Percentiles rank a stretch among this genome's conserved stretches.
These are phyloP conservation scores for Canna indica DNA, from an alignment of 176 grass and related monocot species.

Conservation along the genomic window DNA sequence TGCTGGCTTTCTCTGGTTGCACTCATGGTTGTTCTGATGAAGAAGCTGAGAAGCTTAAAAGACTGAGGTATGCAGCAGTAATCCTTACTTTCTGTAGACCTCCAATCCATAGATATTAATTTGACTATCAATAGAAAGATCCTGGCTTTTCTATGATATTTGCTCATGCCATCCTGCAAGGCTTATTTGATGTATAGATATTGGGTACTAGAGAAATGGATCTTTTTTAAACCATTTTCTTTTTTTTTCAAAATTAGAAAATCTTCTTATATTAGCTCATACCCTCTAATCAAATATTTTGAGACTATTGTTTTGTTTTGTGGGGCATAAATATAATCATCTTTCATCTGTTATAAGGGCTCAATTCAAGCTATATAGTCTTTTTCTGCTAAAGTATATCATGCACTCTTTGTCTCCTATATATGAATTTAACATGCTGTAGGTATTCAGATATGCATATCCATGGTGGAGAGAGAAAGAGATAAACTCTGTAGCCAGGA, in stretches of 20 bases:
- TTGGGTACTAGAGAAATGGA: neutral
- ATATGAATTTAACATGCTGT: slow-evolving; percentile 13
- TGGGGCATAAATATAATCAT: neutral
- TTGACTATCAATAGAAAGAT: neutral
- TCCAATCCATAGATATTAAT: neutral
- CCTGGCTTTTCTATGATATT: neutral
- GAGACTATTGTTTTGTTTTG: neutral
- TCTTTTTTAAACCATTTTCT: neutral
- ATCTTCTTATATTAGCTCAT: neutral
- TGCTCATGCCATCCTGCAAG: neutral
- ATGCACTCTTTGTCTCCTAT: neutral
- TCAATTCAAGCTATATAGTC: neutral
- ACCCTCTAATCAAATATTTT: neutral
- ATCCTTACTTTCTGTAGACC: neutral
- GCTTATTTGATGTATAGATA: neutral
- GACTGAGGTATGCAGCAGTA: slow-evolving; percentile 52
- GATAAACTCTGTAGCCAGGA: slow-evolving; percentile 71
- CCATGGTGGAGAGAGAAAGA: slow-evolving; percentile 99
- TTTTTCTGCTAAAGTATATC: neutral
- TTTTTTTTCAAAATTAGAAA: neutral
- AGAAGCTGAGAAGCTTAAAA: slow-evolving; percentile 88
- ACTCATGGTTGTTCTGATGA: slow-evolving; percentile 62
- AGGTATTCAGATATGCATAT: slow-evolving; percentile 68
- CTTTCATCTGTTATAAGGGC: neutral
- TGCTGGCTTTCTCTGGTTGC: slow-evolving; percentile 97